These are phyloP conservation scores for Terfezia boudieri DNA, from an alignment of 495 filamentous ascomycete species.

Conservation along the genomic window DNA sequence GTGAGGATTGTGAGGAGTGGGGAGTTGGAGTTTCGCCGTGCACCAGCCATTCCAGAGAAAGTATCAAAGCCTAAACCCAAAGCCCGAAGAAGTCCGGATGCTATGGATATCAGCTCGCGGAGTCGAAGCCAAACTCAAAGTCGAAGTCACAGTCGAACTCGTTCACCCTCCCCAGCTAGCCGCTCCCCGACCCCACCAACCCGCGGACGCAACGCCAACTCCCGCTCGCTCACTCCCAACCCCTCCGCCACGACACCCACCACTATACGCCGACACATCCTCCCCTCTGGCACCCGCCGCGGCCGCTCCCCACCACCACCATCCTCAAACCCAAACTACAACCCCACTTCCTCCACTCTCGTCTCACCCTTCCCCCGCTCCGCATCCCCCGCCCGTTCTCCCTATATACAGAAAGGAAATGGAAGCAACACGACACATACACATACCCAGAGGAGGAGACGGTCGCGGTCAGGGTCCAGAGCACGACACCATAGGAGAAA, in stretches of 20 bases:
- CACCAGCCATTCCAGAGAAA: not conserved
- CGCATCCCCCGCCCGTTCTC: slow-evolving; percentile 1
- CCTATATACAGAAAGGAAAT: not conserved
- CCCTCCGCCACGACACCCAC: not conserved
- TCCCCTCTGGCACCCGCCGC: not conserved
- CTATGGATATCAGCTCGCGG: not conserved
- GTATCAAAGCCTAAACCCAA: not conserved
- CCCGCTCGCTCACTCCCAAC: not conserved
- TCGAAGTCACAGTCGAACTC: not conserved
- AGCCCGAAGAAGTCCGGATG: not conserved
- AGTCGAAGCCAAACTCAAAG: not conserved
- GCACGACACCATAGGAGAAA: not conserved
- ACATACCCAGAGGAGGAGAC: not conserved
- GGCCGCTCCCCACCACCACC: not conserved
- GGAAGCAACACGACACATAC: too few species aligned
- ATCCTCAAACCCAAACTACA: not conserved
- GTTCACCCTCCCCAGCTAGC: not conserved
- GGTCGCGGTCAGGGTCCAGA: not conserved
- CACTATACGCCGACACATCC: not conserved
- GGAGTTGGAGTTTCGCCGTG: slow-evolving; percentile 18
- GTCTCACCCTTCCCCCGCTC: not conserved
- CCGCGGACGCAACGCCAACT: not conserved
- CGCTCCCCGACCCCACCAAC: not conserved
- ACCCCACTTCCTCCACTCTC: not conserved
- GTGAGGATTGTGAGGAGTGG: slow-evolving; percentile 22